Conservation (phyloP, 176 grass and related monocot genomes). For the Tuctoria greenei region DNA sequence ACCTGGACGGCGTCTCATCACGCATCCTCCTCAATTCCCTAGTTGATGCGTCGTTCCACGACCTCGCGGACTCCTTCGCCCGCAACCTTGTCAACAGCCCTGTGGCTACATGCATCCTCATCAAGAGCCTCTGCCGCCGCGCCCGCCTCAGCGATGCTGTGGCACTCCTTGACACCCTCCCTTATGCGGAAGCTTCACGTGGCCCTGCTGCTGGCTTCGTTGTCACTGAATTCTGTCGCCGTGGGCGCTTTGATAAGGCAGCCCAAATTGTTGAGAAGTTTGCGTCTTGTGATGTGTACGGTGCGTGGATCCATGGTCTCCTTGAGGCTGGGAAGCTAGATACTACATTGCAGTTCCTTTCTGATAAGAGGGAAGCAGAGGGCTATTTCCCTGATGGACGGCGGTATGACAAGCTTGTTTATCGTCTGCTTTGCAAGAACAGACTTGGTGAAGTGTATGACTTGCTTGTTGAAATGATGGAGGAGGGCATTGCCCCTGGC, state of each 20-base stretch:
- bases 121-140: slow-evolving; percentile 73
- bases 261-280: slow-evolving; percentile 62
- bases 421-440: slow-evolving; percentile 56
- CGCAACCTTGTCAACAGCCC: slow-evolving; percentile 39
- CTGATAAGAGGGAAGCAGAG: slow-evolving; percentile 66
- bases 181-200: slow-evolving; percentile 26
- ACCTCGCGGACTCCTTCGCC: slow-evolving; percentile 67
- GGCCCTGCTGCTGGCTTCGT: slow-evolving; percentile 46
- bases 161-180: slow-evolving; percentile 60
- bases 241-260: slow-evolving; percentile 44
- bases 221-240: slow-evolving; percentile 48
- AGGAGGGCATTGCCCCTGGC: slow-evolving; percentile 78
- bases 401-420: slow-evolving; percentile 56
- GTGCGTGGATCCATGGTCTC: slow-evolving; percentile 59
- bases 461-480: slow-evolving; percentile 90
- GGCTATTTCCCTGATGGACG: slow-evolving; percentile 60
- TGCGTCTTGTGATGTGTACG: slow-evolving; percentile 58
- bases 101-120: slow-evolving; percentile 50
- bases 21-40: slow-evolving; percentile 87
- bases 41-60: slow-evolving; percentile 74
- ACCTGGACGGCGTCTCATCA: slow-evolving; percentile 63
- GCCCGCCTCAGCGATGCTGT: slow-evolving; percentile 48
- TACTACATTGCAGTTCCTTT: slow-evolving; percentile 61
- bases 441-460: slow-evolving; percentile 68
- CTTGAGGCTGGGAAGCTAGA: slow-evolving; percentile 51